Base-by-base conservation (phyloP, 1,139 yeast genomes). In the Candida albicans region DNA sequence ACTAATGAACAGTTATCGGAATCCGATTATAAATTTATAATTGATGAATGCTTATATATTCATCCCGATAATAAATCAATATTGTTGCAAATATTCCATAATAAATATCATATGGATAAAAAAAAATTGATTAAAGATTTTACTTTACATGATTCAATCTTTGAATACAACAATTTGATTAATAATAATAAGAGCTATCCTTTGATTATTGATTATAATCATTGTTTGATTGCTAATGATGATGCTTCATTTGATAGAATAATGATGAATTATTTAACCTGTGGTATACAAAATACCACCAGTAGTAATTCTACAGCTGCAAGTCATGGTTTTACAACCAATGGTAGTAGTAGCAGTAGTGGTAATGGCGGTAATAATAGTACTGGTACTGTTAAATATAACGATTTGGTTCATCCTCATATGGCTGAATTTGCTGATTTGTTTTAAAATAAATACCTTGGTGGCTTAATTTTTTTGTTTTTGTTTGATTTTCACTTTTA, bases 121-220 rank as follows among this genome's bases (percentile, higher is more conserved):
- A 33, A 39, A 14, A 50, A 52, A 30, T 46, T 59, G 39, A 42
- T 49, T 27, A 49, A 47, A 39, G 41, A 45, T 29, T 43, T 44
- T 45, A 41, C 43, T 12, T 47, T 51, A 32, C 48, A 45, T 31
- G 50, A 51, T 9, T 37, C 42, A 13, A 37, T 48, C 30, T 33
- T 41, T 35, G 40, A 45, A 32, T 43, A 44, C 30, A 27, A 42
- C 11, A 42, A 42, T 22, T 25, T 46, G 54, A 40, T 50, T 59
- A 22, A 25, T 2, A 11, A 22, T 15, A 24, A 40, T n/a, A 27
- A 5, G 27, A 27, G 39, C 29, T 31, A 40, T 27, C 45, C 86
- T 83, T 65, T 82, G 47, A 68, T 80, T 32, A 79, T 81, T 41
- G 87, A 82, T 62, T 78, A 81, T 73, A 73, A 73, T 43, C 73